These are phyloP conservation scores for Pisolithus sp. DNA, from an alignment of 768 basidiomycete species.

Conservation along the genomic window DNA sequence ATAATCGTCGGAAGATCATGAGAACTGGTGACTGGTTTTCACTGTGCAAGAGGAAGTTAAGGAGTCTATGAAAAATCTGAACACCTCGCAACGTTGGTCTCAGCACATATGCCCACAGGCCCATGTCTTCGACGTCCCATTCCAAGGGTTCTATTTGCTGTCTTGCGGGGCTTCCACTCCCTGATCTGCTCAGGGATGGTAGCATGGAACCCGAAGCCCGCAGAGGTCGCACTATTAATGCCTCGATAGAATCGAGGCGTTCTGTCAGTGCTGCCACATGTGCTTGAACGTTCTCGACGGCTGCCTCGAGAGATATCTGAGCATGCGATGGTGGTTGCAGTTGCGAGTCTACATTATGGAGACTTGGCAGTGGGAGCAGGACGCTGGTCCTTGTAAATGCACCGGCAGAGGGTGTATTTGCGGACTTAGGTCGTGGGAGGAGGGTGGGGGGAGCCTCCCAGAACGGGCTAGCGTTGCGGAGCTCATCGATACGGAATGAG, in stretches of 20 bases:
- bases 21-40: constrained; percentile 55
- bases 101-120: constrained; percentile 73
- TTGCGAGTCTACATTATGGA: constrained; percentile 31
- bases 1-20: constrained; percentile 65
- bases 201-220: constrained; percentile 33
- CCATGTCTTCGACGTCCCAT: constrained; percentile 78
- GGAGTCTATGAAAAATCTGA: constrained; percentile 41
- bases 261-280: constrained; percentile 79
- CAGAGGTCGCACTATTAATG: constrained; percentile 29
- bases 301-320: constrained; percentile 50
- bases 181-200: constrained; percentile 34
- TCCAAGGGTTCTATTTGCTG: constrained; percentile 24
- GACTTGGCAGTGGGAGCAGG: constrained; percentile 29
- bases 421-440: constrained; percentile 34
- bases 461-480: constrained; percentile 34
- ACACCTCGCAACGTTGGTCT: constrained; percentile 55
- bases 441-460: constrained; percentile 35
- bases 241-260: constrained; percentile 67
- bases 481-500: constrained; percentile 33
- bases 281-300: constrained; percentile 73
- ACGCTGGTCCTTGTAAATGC: constrained; percentile 30
- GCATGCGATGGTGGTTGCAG: constrained; percentile 43
- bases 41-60: constrained; percentile 52
- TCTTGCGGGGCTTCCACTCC: constrained; percentile 39
- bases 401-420: constrained; percentile 32